Evolutionary conservation across 805 yeast species (phyloP).

Genomic region (Ogataea zsoltii): DNA sequence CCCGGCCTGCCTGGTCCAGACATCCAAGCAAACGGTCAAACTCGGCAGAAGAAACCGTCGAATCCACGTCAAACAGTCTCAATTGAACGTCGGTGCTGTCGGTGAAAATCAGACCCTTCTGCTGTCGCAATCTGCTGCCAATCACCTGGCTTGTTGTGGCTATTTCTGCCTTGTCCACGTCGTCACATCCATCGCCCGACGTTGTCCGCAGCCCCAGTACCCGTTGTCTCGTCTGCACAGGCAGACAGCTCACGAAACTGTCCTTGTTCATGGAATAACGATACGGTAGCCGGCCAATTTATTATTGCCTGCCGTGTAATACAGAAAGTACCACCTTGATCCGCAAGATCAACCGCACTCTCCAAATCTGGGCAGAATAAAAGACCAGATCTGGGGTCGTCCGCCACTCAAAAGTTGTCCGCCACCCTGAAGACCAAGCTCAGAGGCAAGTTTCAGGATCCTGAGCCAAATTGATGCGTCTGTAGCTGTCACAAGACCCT

Average conservation of each 20-base stretch:
- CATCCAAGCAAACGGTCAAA: slow-evolving; percentile 20
- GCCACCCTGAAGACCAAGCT: not conserved
- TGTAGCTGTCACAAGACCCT: no score
- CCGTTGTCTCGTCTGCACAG: slow-evolving; percentile 3
- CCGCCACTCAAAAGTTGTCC: not conserved
- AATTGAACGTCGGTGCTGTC: slow-evolving; percentile 29
- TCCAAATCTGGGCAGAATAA: not conserved
- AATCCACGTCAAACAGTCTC: slow-evolving; percentile 31
- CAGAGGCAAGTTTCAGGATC: not conserved
- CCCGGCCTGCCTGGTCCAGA: slow-evolving; percentile 19
- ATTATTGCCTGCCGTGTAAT: no score
- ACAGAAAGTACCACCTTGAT: no score
- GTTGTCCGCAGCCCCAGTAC: not conserved
- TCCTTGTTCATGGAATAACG: slow-evolving; percentile 10
- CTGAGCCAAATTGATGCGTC: no score
- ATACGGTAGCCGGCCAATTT: no score
- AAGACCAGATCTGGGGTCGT: not conserved
- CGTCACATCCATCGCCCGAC: no score
- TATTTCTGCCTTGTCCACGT: not conserved
- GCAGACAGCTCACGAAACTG: slow-evolving; percentile 9
- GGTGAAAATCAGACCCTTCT: slow-evolving; percentile 30
- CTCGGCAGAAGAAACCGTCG: slow-evolving; percentile 25
- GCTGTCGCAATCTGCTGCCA: slow-evolving; percentile 13
- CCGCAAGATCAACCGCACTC: not conserved
- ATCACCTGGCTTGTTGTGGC: not conserved